phyloP scores from a whole-genome alignment of 805 yeast genomes.

The Pichia phayaonensis region DNA sequence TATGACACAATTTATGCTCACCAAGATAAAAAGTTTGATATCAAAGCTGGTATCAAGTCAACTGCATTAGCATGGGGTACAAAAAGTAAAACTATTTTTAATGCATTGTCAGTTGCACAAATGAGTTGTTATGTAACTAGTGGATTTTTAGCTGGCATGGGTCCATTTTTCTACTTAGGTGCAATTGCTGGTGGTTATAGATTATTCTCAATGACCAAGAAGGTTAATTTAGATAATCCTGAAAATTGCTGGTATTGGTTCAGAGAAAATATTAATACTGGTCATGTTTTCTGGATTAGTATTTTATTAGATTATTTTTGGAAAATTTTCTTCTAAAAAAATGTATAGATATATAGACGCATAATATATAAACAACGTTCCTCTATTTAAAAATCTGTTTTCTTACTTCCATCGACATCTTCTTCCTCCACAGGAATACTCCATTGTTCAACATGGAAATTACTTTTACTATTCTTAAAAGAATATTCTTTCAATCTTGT shows the following conservation, averaged over 20 bases:
- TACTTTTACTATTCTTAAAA: conserved; percentile 74
- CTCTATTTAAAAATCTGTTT: neutral
- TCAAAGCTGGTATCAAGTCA: conserved; percentile 86
- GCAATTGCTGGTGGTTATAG: conserved; percentile 63
- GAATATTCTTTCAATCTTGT: conserved; percentile 70
- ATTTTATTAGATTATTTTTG: conserved; percentile 58
- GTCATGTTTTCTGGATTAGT: conserved; percentile 59
- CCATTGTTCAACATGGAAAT: conserved; percentile 88
- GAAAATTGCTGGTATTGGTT: conserved; percentile 78
- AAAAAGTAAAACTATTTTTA: conserved; percentile 61
- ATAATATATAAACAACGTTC: too few species aligned
- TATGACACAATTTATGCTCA: conserved; percentile 97
- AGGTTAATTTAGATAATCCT: conserved; percentile 75
- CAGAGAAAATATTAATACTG: conserved; percentile 68
- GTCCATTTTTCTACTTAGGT: conserved; percentile 73
- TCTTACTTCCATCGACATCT: conserved; percentile 8
- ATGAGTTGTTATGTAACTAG: conserved; percentile 54
- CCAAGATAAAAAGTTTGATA: conserved; percentile 87
- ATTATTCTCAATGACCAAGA: conserved; percentile 56
- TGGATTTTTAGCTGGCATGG: conserved; percentile 72
- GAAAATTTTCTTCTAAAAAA: conserved; percentile 30
- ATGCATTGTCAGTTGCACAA: conserved; percentile 61
- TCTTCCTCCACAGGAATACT: conserved; percentile 94
- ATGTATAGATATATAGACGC: neutral
- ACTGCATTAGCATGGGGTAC: conserved; percentile 95